These are phyloP conservation scores for Gloeopeniophorella convolvens DNA, from an alignment of 768 basidiomycete genomes.

Conservation along the genomic window DNA sequence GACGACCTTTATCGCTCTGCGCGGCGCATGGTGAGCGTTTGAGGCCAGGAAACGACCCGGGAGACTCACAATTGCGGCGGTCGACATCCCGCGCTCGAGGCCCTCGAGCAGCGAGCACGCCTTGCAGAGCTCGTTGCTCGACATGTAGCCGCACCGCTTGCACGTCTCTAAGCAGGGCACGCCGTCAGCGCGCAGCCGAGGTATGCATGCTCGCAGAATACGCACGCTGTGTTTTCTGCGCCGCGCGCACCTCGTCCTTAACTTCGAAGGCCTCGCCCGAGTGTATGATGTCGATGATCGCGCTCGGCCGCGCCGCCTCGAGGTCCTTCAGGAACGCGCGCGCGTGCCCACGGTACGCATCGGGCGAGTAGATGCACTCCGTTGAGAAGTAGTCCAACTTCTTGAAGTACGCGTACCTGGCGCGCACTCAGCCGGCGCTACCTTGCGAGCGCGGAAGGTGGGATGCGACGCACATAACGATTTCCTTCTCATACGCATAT, in stretches of 20 bases:
- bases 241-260: constrained; percentile 75
- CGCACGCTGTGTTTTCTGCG: constrained; percentile 81
- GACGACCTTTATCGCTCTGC: constrained; percentile 63
- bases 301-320: constrained; percentile 88
- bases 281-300: constrained; percentile 97
- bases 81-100: constrained; percentile 69
- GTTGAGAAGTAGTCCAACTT: constrained; percentile 99
- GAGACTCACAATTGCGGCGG: constrained; percentile 40
- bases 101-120: constrained; percentile 90
- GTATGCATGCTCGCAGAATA: constrained; percentile 12
- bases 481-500: constrained; percentile 99
- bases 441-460: too few relatives aligned
- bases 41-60: not conserved
- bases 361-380: constrained; percentile 98
- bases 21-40: constrained; percentile 7
- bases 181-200: not conserved
- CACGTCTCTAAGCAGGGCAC: constrained; percentile 62
- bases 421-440: too few relatives aligned
- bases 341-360: constrained; percentile 96
- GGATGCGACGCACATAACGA: constrained; percentile 72
- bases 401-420: constrained; percentile 99
- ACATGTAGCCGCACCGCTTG: constrained; percentile 89
- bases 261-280: constrained; percentile 91
- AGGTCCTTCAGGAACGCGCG: constrained; percentile 91
- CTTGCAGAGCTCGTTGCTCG: constrained; percentile 94